phyloP scores from a whole-genome alignment of 768 basidiomycete genomes.

The Gloeopeniophorella convolvens region DNA sequence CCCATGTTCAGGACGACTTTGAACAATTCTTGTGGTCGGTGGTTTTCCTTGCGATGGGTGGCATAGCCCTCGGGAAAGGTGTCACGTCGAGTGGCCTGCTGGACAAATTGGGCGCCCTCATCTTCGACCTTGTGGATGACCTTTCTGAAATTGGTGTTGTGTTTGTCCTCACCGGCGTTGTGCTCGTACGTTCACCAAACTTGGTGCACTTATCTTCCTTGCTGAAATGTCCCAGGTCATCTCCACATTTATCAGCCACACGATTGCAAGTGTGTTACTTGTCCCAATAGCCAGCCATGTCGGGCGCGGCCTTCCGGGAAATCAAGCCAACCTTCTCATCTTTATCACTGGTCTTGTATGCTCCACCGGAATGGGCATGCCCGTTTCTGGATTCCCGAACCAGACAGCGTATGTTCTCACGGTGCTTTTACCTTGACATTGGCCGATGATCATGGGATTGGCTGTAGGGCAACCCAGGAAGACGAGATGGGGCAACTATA shows the following conservation, averaged over 20 bases:
- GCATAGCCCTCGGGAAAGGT: conserved; percentile 92
- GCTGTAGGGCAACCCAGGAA: conserved; percentile 79
- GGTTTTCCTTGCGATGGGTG: conserved; percentile 96
- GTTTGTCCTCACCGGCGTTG: conserved; percentile 40
- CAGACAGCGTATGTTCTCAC: conserved; percentile 76
- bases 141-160: conserved; percentile 65
- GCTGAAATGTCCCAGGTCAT: conserved; percentile 43
- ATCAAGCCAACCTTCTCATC: conserved; percentile 77
- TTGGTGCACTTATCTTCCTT: neutral
- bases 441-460: neutral
- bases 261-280: conserved; percentile 93
- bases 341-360: conserved; percentile 92
- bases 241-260: conserved; percentile 96
- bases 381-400: conserved; percentile 98
- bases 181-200: conserved; percentile 26
- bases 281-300: conserved; percentile 94
- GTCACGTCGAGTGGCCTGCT: conserved; percentile 87
- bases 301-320: conserved; percentile 62
- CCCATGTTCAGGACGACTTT: conserved; percentile 72
- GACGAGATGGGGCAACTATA: conserved; percentile 91
- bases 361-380: conserved; percentile 96
- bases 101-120: conserved; percentile 61
- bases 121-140: conserved; percentile 55
- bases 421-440: conserved; percentile 1
- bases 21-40: conserved; percentile 93